Evolutionary conservation across 2,329 filamentous ascomycete species (phyloP), one percentile per base, ranked within the genome.

Genomic region (Exophiala mesophila): DNA sequence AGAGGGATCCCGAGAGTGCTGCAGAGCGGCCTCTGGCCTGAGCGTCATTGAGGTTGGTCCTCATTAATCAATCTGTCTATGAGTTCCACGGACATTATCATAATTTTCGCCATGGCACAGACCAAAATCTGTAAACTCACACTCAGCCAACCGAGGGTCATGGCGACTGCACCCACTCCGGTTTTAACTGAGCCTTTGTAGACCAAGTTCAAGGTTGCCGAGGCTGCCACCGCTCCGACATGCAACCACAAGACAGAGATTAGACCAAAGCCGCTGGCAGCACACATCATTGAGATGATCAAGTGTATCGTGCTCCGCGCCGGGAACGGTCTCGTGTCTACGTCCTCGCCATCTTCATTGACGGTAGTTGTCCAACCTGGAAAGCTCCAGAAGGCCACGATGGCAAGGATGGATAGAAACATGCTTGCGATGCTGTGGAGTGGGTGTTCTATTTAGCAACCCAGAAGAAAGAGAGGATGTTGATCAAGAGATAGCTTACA

Each of bases 181-280:
- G 46, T 42, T n/a, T 34, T 15, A 7, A 52, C 35, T 2, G 36
- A 29, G 16, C 46, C 49, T 33, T 52, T 42, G 6, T 19, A 45
- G 16, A 54, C 31, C 5, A 26, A 41, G 13, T 54, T 46, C 8
- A 36, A 19, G 38, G 51, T 43, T 1, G 45, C 45, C 9, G 37
- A 43, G 2, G 46, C 41, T 8, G 49, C 31, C 15, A 39, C 39
- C 13, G 36, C 44, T 16, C 41, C 49, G 12, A 54, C 41, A 30
- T 54, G 49, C 32, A 50, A 42, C 51, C 51, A 54, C 2, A 54
- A 18, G 6, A 44, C 35, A 4, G 52, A 53, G 9, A 49, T 20
- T 19, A 50, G 28, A 4, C 18, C 24, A 29, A 53, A 45, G 6
- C 21, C 21, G 17, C 49, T 38, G 3, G n/a, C 8, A 28, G n/a